Evolutionary conservation across 305 asterid species (phyloP).

Genomic region (Withania somnifera): DNA sequence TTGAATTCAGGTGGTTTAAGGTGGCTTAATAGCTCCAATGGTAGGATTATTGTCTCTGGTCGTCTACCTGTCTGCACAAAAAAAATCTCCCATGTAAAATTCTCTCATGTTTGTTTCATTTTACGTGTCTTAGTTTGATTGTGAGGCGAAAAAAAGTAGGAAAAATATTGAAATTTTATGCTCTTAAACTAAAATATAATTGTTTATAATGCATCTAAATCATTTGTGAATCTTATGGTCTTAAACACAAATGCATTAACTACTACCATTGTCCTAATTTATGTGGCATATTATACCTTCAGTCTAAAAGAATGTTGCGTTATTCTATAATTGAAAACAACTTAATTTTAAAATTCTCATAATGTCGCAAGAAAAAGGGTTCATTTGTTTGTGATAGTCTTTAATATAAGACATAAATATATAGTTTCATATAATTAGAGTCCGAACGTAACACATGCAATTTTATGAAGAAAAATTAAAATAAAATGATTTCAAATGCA

Average conservation of each 20-base stretch:
- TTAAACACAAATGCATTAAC: too few relatives aligned
- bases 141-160: too few relatives aligned
- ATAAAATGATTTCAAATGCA: background rate
- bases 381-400: too few relatives aligned
- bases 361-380: too few relatives aligned
- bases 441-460: background rate
- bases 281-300: too few relatives aligned
- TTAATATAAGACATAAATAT: background rate
- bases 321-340: too few relatives aligned
- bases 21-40: conserved; percentile 76
- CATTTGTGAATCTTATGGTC: background rate
- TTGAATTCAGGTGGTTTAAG: conserved; percentile 73
- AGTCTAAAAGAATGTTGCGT: too few relatives aligned
- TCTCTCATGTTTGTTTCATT: background rate
- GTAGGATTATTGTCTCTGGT: conserved; percentile 86
- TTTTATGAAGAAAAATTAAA: background rate
- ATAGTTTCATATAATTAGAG: background rate
- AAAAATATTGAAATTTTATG: too few relatives aligned
- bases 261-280: too few relatives aligned
- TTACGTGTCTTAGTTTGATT: background rate
- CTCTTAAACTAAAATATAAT: background rate
- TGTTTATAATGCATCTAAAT: background rate
- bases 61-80: conserved; percentile 73
- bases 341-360: too few relatives aligned
- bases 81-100: background rate